A percentile compares a stretch with the other conserved stretches of the same genome.
phyloP scores from a whole-genome alignment of 345 rosid genomes.

The Erodium maritimum region DNA sequence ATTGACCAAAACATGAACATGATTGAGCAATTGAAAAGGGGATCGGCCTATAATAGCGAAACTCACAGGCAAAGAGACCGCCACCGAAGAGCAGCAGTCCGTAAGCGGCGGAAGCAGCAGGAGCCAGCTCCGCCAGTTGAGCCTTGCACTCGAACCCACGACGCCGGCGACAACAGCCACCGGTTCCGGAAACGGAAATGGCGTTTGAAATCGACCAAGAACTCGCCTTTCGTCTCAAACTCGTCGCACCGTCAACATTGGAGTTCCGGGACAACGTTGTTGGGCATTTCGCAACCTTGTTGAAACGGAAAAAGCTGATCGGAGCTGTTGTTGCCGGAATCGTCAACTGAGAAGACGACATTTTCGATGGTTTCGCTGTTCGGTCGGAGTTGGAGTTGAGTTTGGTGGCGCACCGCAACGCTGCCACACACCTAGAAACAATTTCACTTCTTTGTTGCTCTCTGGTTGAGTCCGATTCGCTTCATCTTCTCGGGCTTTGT shows the following conservation, averaged over 20 bases:
- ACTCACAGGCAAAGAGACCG: slow-evolving; percentile 64
- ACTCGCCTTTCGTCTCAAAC: neutral
- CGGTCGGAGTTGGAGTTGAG: neutral
- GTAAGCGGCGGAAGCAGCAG: slow-evolving; percentile 52
- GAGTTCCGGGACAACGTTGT: neutral
- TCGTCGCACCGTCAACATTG: neutral
- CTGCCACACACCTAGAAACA: neutral
- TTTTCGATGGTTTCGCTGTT: neutral
- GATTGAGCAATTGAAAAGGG: neutral
- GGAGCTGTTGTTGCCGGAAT: neutral
- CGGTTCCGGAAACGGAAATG: no score
- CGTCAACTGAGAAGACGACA: neutral
- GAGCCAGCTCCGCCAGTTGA: slow-evolving; percentile 51
- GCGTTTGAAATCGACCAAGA: neutral
- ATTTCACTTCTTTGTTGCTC: no score
- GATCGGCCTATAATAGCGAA: neutral
- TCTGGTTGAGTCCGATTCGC: no score
- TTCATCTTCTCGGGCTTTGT: no score
- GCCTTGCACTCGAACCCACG: slow-evolving; percentile 32
- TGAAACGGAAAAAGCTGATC: neutral
- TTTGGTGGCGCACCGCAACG: no score
- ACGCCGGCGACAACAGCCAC: slow-evolving; percentile 3
- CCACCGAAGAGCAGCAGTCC: slow-evolving; percentile 61
- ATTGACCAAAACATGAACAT: neutral
- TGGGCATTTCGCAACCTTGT: neutral